Percentiles rank a stretch among this genome's conserved stretches.
phyloP scores from a whole-genome alignment of 805 yeast species.

The Blastobotrys americana region DNA sequence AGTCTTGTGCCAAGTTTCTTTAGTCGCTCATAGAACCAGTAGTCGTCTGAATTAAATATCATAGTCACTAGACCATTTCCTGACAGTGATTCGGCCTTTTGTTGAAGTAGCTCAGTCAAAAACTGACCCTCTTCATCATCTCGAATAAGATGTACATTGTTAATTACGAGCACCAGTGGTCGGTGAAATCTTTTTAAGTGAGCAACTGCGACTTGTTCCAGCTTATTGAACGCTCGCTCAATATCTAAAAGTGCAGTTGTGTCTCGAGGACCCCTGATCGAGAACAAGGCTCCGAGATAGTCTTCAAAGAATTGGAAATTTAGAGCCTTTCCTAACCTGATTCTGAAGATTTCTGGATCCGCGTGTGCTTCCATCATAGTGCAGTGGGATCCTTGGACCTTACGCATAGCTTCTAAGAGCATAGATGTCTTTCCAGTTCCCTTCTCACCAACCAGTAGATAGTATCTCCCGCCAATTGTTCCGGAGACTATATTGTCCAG shows the following conservation, averaged over 20 bases:
- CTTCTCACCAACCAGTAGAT: constrained; percentile 69
- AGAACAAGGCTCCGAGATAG: constrained; percentile 72
- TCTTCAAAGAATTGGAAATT: constrained; percentile 72
- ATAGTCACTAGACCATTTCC: constrained; percentile 67
- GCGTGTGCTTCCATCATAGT: constrained; percentile 76
- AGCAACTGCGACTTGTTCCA: constrained; percentile 63
- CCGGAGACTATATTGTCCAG: constrained; percentile 64
- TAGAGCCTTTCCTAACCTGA: constrained; percentile 67
- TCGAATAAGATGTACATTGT: constrained; percentile 65
- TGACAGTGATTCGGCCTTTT: constrained; percentile 70
- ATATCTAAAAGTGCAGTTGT: constrained; percentile 76
- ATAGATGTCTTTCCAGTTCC: constrained; percentile 82
- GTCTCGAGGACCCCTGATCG: constrained; percentile 78
- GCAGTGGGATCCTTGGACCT: constrained; percentile 55
- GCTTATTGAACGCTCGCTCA: constrained; percentile 69
- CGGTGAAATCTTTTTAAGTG: constrained; percentile 32
- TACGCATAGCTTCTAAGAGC: constrained; percentile 61
- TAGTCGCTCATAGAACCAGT: constrained; percentile 77
- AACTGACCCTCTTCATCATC: constrained; percentile 69
- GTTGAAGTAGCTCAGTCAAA: constrained; percentile 68
- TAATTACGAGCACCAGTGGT: constrained; percentile 65
- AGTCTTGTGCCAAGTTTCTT: constrained; percentile 65
- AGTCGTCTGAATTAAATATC: constrained; percentile 74
- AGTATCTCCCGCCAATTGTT: constrained; percentile 57
- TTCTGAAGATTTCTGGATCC: constrained; percentile 74